These are phyloP conservation scores for Daedaleopsis sinensis DNA, from an alignment of 768 basidiomycete species.

Conservation along the genomic window DNA sequence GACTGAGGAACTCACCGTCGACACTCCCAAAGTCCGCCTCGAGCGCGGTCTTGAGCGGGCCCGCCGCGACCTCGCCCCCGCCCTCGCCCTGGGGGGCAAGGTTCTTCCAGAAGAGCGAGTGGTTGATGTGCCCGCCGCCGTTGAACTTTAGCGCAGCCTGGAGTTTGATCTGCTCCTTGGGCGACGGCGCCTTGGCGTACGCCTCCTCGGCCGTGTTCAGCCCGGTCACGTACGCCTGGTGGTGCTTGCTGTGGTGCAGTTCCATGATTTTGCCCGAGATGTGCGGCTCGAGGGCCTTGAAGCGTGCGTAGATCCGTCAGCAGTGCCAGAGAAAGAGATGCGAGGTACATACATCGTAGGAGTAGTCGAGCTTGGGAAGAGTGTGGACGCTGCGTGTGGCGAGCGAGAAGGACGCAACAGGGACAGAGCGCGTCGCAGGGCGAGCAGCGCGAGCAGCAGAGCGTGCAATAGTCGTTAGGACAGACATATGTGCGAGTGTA, in stretches of 20 bases:
- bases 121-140: slow-evolving; percentile 97
- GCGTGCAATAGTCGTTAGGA: slow-evolving; percentile 22
- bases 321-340: slow-evolving; percentile 9
- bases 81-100: slow-evolving; percentile 71
- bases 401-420: slow-evolving; percentile 41
- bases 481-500: slow-evolving; percentile 13
- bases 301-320: background rate
- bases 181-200: slow-evolving; percentile 65
- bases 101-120: slow-evolving; percentile 98
- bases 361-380: slow-evolving; percentile 79
- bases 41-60: slow-evolving; percentile 76
- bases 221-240: slow-evolving; percentile 92
- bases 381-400: slow-evolving; percentile 60
- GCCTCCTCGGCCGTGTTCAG: slow-evolving; percentile 90
- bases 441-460: slow-evolving; percentile 34
- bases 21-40: slow-evolving; percentile 85
- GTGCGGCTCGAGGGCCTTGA: slow-evolving; percentile 79
- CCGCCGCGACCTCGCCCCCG: slow-evolving; percentile 67
- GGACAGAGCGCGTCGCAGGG: slow-evolving; percentile 41
- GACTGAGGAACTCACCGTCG: slow-evolving; percentile 44
- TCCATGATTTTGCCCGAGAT: slow-evolving; percentile 94
- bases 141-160: slow-evolving; percentile 97
- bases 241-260: slow-evolving; percentile 90
- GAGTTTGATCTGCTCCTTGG: slow-evolving; percentile 78
- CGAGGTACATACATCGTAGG: slow-evolving; percentile 61